Evolutionary conservation across 495 filamentous ascomycete genomes (phyloP).

Genomic region (Penicillium parvum): DNA sequence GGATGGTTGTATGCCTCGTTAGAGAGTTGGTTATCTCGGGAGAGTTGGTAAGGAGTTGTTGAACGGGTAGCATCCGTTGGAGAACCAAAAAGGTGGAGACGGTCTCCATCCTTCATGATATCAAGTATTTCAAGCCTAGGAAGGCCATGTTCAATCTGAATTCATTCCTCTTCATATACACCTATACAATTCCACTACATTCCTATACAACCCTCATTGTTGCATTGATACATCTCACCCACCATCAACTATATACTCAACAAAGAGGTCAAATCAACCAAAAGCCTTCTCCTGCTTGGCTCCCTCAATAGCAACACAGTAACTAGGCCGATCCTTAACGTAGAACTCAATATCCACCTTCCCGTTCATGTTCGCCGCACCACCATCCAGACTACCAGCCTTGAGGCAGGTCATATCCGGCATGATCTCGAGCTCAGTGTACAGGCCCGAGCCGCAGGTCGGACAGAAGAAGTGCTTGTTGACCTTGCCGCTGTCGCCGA

Average conservation of each 20-base stretch:
- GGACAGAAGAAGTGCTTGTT: constrained; percentile 49
- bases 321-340: constrained; percentile 37
- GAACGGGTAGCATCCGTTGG: no score
- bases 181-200: neutral
- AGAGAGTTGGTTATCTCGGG: neutral
- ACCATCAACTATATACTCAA: neutral
- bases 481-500: constrained; percentile 39
- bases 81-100: no score
- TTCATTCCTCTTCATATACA: no score
- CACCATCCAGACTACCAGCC: constrained; percentile 38
- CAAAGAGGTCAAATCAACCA: constrained; percentile 4
- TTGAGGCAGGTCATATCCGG: constrained; percentile 42
- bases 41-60: no score
- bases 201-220: no score
- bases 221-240: no score
- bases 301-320: constrained; percentile 30
- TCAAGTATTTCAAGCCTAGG: no score
- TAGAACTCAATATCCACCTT: constrained; percentile 46
- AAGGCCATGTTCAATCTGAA: no score
- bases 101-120: no score
- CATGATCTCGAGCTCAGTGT: constrained; percentile 46
- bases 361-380: constrained; percentile 27
- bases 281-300: constrained; percentile 40
- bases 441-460: constrained; percentile 40
- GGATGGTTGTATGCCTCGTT: neutral